Percentiles rank a stretch among this genome's conserved stretches.
These are phyloP conservation scores for Aspergillus sparsus DNA, from an alignment of 495 filamentous ascomycete species.

Conservation along the genomic window DNA sequence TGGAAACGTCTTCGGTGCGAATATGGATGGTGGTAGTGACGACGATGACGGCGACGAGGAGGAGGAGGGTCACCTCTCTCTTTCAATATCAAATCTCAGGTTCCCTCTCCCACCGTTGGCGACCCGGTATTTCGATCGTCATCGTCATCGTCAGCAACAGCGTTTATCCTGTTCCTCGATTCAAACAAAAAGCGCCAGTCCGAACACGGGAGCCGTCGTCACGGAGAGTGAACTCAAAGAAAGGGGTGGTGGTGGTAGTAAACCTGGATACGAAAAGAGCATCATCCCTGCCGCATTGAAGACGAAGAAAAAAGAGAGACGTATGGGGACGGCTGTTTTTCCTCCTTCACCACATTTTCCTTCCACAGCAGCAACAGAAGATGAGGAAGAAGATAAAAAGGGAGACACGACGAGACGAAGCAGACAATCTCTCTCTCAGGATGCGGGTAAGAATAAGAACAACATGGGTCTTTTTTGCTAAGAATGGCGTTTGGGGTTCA, in stretches of 20 bases:
- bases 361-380: background rate
- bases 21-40: slow-evolving; percentile 15
- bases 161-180: background rate
- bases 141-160: too few species aligned
- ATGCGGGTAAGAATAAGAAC: background rate
- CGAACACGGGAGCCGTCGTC: too few species aligned
- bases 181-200: background rate
- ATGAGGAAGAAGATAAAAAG: background rate
- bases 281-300: background rate
- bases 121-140: too few species aligned
- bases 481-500: slow-evolving; percentile 25
- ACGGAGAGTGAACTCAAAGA: too few species aligned
- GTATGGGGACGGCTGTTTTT: slow-evolving; percentile 21
- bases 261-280: background rate
- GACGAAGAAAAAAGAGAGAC: slow-evolving; percentile 19
- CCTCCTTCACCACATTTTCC: slow-evolving; percentile 10
- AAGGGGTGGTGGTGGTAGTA: background rate
- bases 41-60: background rate
- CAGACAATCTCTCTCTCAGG: too few species aligned
- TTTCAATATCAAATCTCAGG: slow-evolving; percentile 9
- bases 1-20: background rate
- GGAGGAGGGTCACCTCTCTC: background rate
- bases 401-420: too few species aligned
- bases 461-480: slow-evolving; percentile 27
- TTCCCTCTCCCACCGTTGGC: slow-evolving; percentile 2